These are phyloP conservation scores for Nemania bipapillata DNA, from an alignment of 2,329 filamentous ascomycete genomes.

Conservation along the genomic window DNA sequence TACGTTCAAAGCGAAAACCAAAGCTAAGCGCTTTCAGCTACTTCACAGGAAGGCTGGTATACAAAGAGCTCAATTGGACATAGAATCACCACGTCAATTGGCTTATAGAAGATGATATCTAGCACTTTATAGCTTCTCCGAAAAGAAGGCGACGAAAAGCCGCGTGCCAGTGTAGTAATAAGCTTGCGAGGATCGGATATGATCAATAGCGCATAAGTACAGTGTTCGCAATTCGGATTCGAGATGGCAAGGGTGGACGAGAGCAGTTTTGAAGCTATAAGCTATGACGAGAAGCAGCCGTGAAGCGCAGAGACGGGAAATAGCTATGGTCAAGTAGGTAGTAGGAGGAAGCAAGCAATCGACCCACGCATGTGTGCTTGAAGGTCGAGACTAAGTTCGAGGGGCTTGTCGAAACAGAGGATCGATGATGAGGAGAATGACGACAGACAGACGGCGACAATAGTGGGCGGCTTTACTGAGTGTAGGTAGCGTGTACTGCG, in stretches of 20 bases:
- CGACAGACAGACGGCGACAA: conserved; percentile 33
- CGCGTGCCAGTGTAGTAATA: conserved; percentile 15
- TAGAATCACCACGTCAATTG: conserved; percentile 36
- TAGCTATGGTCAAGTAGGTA: conserved; percentile 8
- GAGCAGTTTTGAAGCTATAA: conserved; percentile 12
- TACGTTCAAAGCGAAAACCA: conserved; percentile 29
- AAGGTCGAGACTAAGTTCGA: conserved; percentile 9
- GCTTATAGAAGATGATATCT: conserved; percentile 8
- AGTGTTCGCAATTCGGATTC: conserved; percentile 31
- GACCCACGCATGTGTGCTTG: conserved; percentile 6
- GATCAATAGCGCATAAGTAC: conserved; percentile 17
- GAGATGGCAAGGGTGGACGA: conserved; percentile 11
- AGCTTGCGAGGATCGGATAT: conserved; percentile 17
- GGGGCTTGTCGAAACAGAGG: conserved; percentile 21
- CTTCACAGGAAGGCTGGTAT: conserved; percentile 25
- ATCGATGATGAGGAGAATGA: conserved; percentile 34
- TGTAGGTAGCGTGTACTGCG: background rate
- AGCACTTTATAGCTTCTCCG: conserved; percentile 9
- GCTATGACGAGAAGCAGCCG: conserved; percentile 7
- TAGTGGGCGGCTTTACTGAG: conserved; percentile 30
- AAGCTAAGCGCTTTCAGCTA: conserved; percentile 30
- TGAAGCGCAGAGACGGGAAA: conserved; percentile 25
- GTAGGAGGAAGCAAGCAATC: conserved; percentile 23
- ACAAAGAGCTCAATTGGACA: conserved; percentile 37
- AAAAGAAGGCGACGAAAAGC: conserved; percentile 8